phyloP scores from a whole-genome alignment of 2,329 filamentous ascomycete species.

The Aspergillus eucalypticola region DNA sequence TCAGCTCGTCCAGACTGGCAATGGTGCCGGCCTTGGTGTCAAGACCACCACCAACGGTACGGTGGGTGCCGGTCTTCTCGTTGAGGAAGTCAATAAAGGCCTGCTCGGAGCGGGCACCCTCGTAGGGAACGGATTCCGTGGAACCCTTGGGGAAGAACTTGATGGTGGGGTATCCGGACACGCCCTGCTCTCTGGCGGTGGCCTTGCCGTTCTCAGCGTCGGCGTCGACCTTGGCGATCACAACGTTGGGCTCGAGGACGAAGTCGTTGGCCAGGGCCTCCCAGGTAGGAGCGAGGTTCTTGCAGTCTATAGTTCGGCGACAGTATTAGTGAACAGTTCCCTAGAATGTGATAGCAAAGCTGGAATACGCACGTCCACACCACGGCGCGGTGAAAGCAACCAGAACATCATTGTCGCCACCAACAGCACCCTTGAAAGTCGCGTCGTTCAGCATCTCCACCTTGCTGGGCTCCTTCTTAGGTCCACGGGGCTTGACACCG shows the following conservation, averaged over 20 bases:
- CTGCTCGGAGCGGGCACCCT: conserved; percentile 72
- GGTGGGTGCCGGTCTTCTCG: conserved; percentile 83
- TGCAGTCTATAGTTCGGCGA: conserved; percentile 72
- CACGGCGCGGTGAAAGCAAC: conserved; percentile 98
- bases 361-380: conserved; percentile 82
- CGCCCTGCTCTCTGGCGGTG: conserved; percentile 71
- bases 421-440: conserved; percentile 75
- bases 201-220: conserved; percentile 84
- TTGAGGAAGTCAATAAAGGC: conserved; percentile 82
- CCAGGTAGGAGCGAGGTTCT: conserved; percentile 86
- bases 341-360: no score
- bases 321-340: no score
- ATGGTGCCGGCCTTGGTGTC: conserved; percentile 80
- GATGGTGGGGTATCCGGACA: conserved; percentile 91
- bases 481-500: conserved; percentile 71
- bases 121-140: conserved; percentile 70
- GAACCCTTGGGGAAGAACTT: conserved; percentile 93
- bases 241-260: conserved; percentile 70
- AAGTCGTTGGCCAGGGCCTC: conserved; percentile 84
- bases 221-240: conserved; percentile 94
- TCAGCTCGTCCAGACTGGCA: conserved; percentile 71
- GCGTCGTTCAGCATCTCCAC: conserved; percentile 79
- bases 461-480: conserved; percentile 64
- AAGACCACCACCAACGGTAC: conserved; percentile 76
- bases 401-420: conserved; percentile 82